A percentile compares a stretch with the other conserved stretches of the same genome.
phyloP scores from a whole-genome alignment of 768 basidiomycete genomes.

The Boletus subcaerulescens region DNA sequence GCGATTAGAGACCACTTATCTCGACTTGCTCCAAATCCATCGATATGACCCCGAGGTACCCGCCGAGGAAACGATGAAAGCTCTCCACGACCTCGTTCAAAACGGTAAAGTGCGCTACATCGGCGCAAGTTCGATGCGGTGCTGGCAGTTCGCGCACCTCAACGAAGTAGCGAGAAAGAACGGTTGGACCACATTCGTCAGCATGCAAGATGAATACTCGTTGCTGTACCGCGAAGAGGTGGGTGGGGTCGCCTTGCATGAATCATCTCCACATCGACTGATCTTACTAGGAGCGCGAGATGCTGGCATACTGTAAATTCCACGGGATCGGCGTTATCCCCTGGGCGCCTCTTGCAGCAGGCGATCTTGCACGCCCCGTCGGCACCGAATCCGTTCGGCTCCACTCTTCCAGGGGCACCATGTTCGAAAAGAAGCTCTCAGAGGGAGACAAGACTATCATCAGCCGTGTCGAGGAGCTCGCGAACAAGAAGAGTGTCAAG shows the following conservation, averaged over 20 bases:
- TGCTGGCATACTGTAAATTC: slow-evolving; percentile 43
- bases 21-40: slow-evolving; percentile 45
- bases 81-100: slow-evolving; percentile 47
- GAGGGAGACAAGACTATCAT: slow-evolving; percentile 37
- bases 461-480: slow-evolving; percentile 39
- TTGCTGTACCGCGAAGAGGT: slow-evolving; percentile 52
- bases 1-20: slow-evolving; percentile 34
- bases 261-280: background rate
- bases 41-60: slow-evolving; percentile 38
- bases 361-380: slow-evolving; percentile 38
- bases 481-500: slow-evolving; percentile 35
- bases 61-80: slow-evolving; percentile 48
- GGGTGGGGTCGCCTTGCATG: background rate
- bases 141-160: slow-evolving; percentile 45
- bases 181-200: slow-evolving; percentile 52
- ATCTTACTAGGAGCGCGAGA: slow-evolving; percentile 39
- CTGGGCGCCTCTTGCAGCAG: slow-evolving; percentile 43
- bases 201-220: slow-evolving; percentile 50
- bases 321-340: slow-evolving; percentile 55
- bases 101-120: slow-evolving; percentile 50
- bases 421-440: slow-evolving; percentile 22
- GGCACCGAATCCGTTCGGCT: slow-evolving; percentile 24
- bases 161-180: slow-evolving; percentile 43
- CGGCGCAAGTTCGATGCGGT: slow-evolving; percentile 44
- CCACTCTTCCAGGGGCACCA: slow-evolving; percentile 14